Evolutionary conservation across 1,284 basidiomycete species (phyloP), one percentile per base, ranked within the genome.

Genomic region (Albatrellus sp.): DNA sequence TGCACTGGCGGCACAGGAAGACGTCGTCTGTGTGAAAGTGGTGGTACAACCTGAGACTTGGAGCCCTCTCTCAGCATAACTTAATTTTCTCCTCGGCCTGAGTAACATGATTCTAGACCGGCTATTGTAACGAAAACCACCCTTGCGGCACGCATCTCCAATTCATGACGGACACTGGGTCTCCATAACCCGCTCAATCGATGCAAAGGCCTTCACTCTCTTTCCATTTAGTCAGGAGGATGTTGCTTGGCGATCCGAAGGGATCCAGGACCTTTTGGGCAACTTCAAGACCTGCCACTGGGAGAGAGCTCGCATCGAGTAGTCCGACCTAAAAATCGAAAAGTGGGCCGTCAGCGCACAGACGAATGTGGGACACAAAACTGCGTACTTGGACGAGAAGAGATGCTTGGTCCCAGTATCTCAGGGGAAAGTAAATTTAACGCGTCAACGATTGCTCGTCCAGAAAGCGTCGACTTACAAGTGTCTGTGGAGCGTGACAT

Each of bases 371-470:
- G 12, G 33, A 40, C 8, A 10, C 6, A 35, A 5, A 20, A 13
- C 8, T 14, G 29, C 54, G 28, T 39, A 65, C 63, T 55, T 66
- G 64, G 4, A 69, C 67, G n/a, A 71, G 60, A 9, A 60, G 30
- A 14, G 67, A 69, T 16, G 68, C 69, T 52, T 71, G 67, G 43
- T 70, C 68, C 68, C 69, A 70, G 45, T 70, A 70, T 45, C 69
- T 70, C 19, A 38, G 31, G 16, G 13, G 19, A 34, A n/a, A 43
- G 30, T 24, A 13, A 16, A 14, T n/a, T 12, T 16, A 24, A 16
- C 11, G 16, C 17, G n/a, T 16, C 9, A 17, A 37, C 5, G 36
- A 5, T n/a, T 9, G n/a, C 19, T 16, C 6, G 12, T 29, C 11
- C 28, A 29, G 7, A 42, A 17, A 37, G 33, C 45, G 32, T 7